Evolutionary conservation across 1,284 basidiomycete species (phyloP).

Genomic region (Butyriboletus appendiculatus): DNA sequence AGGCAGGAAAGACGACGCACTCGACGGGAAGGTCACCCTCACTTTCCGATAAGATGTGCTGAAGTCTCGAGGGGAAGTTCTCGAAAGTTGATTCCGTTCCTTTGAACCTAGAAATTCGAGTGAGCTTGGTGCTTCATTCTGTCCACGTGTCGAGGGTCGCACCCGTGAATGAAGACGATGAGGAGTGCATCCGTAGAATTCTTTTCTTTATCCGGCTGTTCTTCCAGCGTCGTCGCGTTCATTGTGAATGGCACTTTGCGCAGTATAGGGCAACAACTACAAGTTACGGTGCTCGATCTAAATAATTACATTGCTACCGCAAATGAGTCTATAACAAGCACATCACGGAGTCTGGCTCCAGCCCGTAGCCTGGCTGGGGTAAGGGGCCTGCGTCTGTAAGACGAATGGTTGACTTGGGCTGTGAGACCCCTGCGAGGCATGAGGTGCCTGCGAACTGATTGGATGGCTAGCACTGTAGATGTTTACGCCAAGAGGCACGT

Average conservation of each 20-base stretch:
- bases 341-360: conserved; percentile 23
- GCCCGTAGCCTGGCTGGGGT: conserved; percentile 42
- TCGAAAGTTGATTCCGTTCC: conserved; percentile 80
- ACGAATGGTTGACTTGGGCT: conserved; percentile 22
- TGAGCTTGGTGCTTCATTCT: conserved; percentile 6
- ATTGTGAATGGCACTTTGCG: conserved; percentile 11
- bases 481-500: conserved; percentile 11
- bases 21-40: conserved; percentile 60
- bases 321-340: too few species aligned
- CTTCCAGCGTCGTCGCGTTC: conserved; percentile 9
- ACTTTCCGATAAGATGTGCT: conserved; percentile 70
- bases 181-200: conserved; percentile 46
- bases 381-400: conserved; percentile 55
- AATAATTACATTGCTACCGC: not conserved
- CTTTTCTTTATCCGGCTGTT: conserved; percentile 12
- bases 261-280: conserved; percentile 12
- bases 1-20: conserved; percentile 84
- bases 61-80: conserved; percentile 74
- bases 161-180: conserved; percentile 68
- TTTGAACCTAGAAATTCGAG: conserved; percentile 50
- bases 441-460: not conserved
- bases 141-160: conserved; percentile 29
- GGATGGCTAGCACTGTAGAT: not conserved
- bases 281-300: not conserved
- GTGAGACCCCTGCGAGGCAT: conserved; percentile 22